Evolutionary conservation across 75 land plant species (phyloP), one percentile per base, ranked within the genome.

Genomic region (Selaginella moellendorffii): DNA sequence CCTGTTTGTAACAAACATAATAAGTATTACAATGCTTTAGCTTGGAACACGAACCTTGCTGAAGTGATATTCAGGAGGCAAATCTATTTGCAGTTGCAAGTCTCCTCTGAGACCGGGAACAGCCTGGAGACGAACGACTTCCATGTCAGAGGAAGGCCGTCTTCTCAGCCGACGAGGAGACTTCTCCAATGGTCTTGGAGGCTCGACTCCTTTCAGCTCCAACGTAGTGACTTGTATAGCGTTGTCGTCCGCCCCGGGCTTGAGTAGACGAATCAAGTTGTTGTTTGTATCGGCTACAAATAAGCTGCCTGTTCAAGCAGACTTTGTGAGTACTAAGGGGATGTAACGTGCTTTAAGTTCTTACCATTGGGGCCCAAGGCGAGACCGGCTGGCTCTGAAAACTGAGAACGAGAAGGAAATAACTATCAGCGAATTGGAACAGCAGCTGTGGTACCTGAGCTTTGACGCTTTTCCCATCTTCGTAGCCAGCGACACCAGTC

Each of bases 211-310:
- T 73, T 83, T 88, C 31, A 93, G 77, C 62, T 83, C 87, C 42
- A 93, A 67, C 2, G 98, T 93, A 8, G 28, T 36, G 24, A 93
- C 65, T 5, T 36, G 5, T 64, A 66, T 26, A 29, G 83, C 62
- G 23, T 66, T 76, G 27, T 68, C 63, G 56, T 69, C 65, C 9
- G 61, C 72, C 26, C 69, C 66, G 56, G 82, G 64, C 53, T 93
- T 77, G 27, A 93, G 53, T 28, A 72, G 71, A 80, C 96, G 78
- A 63, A 93, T 88, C 19, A 83, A 28, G 62, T 69, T 88, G 67
- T 93, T 93, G 74, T 93, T 93, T 77, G 98, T 93, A 78, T 93
- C 96, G 23, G 98, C 90, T 54, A 93, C 72, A 24, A 79, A 66
- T 59, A 93, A 51, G 62, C 64, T 85, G 46, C 98, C 98, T 36